Evolutionary conservation across 768 basidiomycete species (phyloP), one percentile per base, ranked within the genome.

Genomic region (Boletellus ananiceps): DNA sequence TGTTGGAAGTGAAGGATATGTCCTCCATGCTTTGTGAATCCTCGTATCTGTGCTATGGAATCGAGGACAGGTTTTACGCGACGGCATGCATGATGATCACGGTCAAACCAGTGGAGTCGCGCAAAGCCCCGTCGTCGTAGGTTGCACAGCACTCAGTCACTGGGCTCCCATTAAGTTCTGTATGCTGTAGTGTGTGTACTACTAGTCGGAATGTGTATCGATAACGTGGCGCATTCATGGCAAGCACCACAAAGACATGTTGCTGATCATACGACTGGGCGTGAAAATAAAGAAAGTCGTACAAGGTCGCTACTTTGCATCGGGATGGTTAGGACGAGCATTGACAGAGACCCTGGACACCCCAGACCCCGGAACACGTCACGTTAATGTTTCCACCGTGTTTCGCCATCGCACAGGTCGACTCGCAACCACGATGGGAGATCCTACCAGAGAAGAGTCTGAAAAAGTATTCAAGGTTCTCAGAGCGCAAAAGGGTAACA

Each of bases 401-500:
- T 39, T 41, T 34, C 44, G 16, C 49, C 49, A 42, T 49, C 47
- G 15, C 38, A 32, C 44, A 52, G 12, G 27, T 43, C 47, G 40
- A 50, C 54, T 41, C 51, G 33, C 8, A 47, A 50, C 38, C 45
- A 53, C 48, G 15, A 89, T 88, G 87, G 69, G 79, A 32, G 87
- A 86, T 56, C 86, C 85, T 0, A 83, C 86, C 27, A 95, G 93
- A 63, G 81, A 84, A 62, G 90, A 96, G 69, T 89, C 90, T 1
- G 87, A 90, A 40, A 83, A 87, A 52, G 78, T 91, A 15, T 96
- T 97, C 72, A 83, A 81, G 39, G 81, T 88, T 2, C 74, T 94
- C 32, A 86, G 82, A 60, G 69, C 80, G 3, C 90, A 95, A 58
- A 94, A 94, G 62, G 90, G 82, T 8, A 97, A 97, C 73, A 92